Base-by-base conservation (phyloP, 768 basidiomycete genomes). In the Tephrocybe rancida region DNA sequence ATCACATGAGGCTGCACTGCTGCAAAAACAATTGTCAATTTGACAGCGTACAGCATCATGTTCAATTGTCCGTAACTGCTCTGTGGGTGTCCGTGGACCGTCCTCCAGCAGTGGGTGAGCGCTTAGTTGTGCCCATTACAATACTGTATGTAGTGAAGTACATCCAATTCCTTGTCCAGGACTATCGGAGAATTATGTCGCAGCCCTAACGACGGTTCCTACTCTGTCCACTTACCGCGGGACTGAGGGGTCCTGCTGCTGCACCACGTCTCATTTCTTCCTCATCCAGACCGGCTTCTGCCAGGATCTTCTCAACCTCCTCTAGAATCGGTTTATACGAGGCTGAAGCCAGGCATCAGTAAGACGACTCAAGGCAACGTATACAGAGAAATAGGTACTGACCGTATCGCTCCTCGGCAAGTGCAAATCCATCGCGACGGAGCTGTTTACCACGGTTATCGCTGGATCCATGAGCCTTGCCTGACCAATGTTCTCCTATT, bases 261-360 rank as follows among this genome's bases (percentile, higher is more conserved):
- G 83, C 85, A 21, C 80, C 79, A 54, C 72, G 73, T 60, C 76
- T 76, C 80, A 92, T 89, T 61, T 92, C 90, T 19, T 90, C 87
- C 55, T 90, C 88, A 53, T 95, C 90, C 47, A 95, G 67, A 0
- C 92, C 93, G 0, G 94, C 92, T 60, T 92, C 91, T 9, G 80
- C 82, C 46, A 93, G 68, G 38, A 95, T 94, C 59, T 81, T 87
- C 64, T 92, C 91, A 2, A 94, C 87, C 64, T 95, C 90, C 56
- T 86, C 74, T 16, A 95, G 67, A 5, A 91, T 79, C 0, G 92
- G 94, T 62, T 92, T 90, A 64, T 96, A 96, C 30, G 74, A 75
- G n/a, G 71, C 90, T 91, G 63, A 46, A 42, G 34, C n/a, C 30
- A 26, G 27, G 27, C 24, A 41, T 30, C 6, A 37, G 1, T 11